Conservation (phyloP, 768 basidiomycete genomes). For the Phylloporus sp. region DNA sequence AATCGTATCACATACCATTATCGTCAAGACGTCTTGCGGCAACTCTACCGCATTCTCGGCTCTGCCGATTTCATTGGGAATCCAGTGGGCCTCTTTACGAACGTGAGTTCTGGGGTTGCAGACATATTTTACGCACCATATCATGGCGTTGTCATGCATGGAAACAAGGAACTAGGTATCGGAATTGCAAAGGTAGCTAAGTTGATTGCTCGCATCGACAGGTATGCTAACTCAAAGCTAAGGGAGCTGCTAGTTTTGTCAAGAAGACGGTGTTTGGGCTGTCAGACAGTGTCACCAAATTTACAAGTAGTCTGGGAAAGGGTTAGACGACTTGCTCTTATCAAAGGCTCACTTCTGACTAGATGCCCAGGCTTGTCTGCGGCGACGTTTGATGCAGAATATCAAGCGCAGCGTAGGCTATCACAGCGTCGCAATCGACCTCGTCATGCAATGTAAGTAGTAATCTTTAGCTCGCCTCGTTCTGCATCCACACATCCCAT, state of each 20-base stretch:
- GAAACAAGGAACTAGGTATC: constrained; percentile 89
- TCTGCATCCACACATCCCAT: neutral
- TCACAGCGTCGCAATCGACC: constrained; percentile 91
- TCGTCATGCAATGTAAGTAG: constrained; percentile 83
- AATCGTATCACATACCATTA: constrained; percentile 88
- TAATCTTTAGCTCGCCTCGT: neutral
- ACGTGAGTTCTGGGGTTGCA: constrained; percentile 95
- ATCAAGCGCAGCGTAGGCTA: constrained; percentile 84
- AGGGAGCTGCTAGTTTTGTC: constrained; percentile 97
- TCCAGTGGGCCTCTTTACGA: constrained; percentile 96
- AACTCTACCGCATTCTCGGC: constrained; percentile 95
- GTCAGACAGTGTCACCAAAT: constrained; percentile 95
- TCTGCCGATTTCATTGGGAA: constrained; percentile 97
- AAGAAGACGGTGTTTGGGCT: constrained; percentile 99
- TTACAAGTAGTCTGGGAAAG: constrained; percentile 97
- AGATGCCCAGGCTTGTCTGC: constrained; percentile 77
- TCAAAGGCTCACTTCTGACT: neutral
- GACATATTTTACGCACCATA: constrained; percentile 99
- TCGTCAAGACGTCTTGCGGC: constrained; percentile 86
- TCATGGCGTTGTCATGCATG: constrained; percentile 94
- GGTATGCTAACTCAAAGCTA: constrained; percentile 12
- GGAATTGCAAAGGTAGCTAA: constrained; percentile 82
- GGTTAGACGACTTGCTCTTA: constrained; percentile 40
- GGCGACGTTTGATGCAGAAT: constrained; percentile 95
- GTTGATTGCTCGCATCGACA: neutral